A percentile compares a stretch with the other conserved stretches of the same genome.
phyloP scores from a whole-genome alignment of 805 yeast species.

The Ogataea paraovalis region DNA sequence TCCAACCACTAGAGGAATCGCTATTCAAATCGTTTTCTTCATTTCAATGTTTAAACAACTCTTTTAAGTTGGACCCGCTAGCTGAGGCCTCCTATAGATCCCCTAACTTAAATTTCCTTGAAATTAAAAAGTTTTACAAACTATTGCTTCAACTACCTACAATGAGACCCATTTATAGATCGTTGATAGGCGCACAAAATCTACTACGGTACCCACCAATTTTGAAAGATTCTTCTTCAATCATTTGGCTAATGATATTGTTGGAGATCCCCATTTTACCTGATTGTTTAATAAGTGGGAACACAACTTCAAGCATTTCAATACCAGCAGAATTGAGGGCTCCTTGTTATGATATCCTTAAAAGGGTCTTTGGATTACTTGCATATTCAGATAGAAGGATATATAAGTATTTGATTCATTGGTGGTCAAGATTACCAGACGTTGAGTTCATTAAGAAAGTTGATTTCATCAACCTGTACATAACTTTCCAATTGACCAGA shows the following conservation, averaged over 20 bases:
- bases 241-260: conserved; percentile 60
- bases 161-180: conserved; percentile 51
- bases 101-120: conserved; percentile 48
- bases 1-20: conserved; percentile 48
- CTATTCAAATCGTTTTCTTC: conserved; percentile 47
- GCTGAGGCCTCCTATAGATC: conserved; percentile 31
- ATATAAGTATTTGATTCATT: conserved; percentile 43
- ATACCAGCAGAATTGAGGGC: conserved; percentile 47
- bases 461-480: conserved; percentile 68
- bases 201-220: conserved; percentile 49
- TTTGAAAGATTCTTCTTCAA: conserved; percentile 37
- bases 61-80: conserved; percentile 42
- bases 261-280: conserved; percentile 65
- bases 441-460: conserved; percentile 49
- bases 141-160: conserved; percentile 52
- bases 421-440: conserved; percentile 47
- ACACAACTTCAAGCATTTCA: conserved; percentile 11
- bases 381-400: conserved; percentile 42
- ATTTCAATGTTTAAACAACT: conserved; percentile 43
- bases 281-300: conserved; percentile 38
- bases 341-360: conserved; percentile 64
- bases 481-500: conserved; percentile 69
- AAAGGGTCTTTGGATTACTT: conserved; percentile 64
- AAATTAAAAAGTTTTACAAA: conserved; percentile 43
- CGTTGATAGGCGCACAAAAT: conserved; percentile 49